These are phyloP conservation scores for Neofusicoccum sp. DNA, from an alignment of 2,329 filamentous ascomycete species.

Conservation along the genomic window DNA sequence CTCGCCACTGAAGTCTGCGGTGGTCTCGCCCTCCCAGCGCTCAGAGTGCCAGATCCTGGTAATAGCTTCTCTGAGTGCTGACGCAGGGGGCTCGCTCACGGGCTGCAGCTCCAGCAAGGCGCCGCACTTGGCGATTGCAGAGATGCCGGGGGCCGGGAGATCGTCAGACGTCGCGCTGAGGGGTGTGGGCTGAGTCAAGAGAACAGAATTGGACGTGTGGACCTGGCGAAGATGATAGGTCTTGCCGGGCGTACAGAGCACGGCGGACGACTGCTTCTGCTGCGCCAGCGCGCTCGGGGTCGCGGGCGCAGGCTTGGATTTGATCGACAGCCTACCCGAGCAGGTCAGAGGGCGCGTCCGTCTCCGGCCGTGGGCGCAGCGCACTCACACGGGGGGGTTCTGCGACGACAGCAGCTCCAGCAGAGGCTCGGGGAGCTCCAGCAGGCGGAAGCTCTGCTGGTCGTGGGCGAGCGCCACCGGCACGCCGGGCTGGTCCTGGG, in stretches of 20 bases:
- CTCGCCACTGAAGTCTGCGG: slow-evolving; percentile 28
- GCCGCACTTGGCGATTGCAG: slow-evolving; percentile 45
- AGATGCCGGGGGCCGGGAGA: slow-evolving; percentile 31
- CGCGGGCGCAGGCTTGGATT: slow-evolving; percentile 29
- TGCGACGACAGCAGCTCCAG: slow-evolving; percentile 53
- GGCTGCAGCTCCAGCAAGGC: slow-evolving; percentile 45
- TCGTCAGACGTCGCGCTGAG: slow-evolving; percentile 34
- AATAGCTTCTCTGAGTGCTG: slow-evolving; percentile 37
- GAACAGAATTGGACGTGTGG: slow-evolving; percentile 63
- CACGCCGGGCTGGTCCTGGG: slow-evolving; percentile 40
- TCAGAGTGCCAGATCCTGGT: slow-evolving; percentile 16
- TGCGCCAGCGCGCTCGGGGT: slow-evolving; percentile 15
- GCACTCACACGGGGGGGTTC: slow-evolving; percentile 42
- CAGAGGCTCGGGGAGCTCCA: slow-evolving; percentile 60
- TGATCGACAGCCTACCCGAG: slow-evolving; percentile 35
- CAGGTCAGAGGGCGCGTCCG: slow-evolving; percentile 22
- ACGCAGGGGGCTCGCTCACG: slow-evolving; percentile 33
- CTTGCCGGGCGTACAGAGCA: slow-evolving; percentile 57
- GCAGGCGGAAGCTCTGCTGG: slow-evolving; percentile 56
- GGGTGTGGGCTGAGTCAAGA: slow-evolving; percentile 49
- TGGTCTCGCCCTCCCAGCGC: slow-evolving; percentile 26
- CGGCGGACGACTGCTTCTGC: slow-evolving; percentile 41
- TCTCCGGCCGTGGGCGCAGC: slow-evolving; percentile 18
- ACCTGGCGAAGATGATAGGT: slow-evolving; percentile 63
- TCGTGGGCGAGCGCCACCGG: slow-evolving; percentile 43